Evolutionary conservation across 768 basidiomycete species (phyloP).

Genomic region (Daedalea quercina): DNA sequence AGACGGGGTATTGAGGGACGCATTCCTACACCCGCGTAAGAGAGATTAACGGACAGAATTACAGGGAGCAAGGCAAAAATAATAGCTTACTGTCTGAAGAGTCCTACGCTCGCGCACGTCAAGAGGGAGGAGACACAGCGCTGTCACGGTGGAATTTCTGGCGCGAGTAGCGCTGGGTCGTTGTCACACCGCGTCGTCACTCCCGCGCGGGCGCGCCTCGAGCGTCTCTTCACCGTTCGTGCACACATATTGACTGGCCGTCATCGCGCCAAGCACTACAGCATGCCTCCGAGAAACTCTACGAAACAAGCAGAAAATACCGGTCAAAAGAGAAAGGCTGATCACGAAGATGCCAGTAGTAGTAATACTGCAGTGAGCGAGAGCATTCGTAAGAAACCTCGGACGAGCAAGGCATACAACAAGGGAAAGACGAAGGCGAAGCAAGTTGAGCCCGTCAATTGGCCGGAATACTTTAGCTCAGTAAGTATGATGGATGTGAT

Average conservation of each 20-base stretch:
- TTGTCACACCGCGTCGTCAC: neutral
- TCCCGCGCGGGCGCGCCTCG: neutral
- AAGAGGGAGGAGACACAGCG: neutral
- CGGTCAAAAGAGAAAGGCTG: neutral
- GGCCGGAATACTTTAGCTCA: conserved; percentile 22
- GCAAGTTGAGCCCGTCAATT: conserved; percentile 2
- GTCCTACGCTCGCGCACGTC: too few relatives aligned
- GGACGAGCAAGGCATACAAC: neutral
- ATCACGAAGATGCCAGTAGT: neutral
- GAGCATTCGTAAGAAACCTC: conserved; percentile 16
- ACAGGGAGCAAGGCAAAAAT: too few relatives aligned
- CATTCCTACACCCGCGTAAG: too few relatives aligned
- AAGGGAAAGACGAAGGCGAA: conserved; percentile 6
- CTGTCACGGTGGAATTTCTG: neutral
- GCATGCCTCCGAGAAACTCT: neutral
- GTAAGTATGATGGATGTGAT: too few relatives aligned
- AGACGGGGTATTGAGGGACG: conserved; percentile 25
- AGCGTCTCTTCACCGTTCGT: neutral
- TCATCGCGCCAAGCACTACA: neutral
- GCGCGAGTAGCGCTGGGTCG: neutral
- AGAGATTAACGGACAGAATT: too few relatives aligned
- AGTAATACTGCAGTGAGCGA: neutral
- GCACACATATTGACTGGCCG: neutral
- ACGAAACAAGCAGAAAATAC: neutral
- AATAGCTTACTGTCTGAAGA: too few relatives aligned